phyloP scores from a whole-genome alignment of 352 stramenopile genomes.

The Pythium insidiosum region DNA sequence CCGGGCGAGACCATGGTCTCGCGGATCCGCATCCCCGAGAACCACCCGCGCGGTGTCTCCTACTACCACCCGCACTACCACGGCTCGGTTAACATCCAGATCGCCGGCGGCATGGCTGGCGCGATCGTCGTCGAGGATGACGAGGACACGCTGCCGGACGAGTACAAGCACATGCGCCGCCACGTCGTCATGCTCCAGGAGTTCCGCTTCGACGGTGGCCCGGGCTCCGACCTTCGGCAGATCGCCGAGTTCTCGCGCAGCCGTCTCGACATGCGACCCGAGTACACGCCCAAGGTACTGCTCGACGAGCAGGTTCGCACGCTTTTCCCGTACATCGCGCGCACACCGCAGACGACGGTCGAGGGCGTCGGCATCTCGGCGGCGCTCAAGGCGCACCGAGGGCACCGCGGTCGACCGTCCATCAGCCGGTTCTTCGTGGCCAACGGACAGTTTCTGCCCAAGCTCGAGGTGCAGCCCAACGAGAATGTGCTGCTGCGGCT shows the following conservation, averaged over 20 bases:
- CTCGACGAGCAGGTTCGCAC: conserved; percentile 25
- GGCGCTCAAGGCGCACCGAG: conserved; percentile 12
- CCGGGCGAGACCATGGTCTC: conserved; percentile 45
- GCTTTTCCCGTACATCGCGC: conserved; percentile 38
- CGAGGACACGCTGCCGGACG: conserved; percentile 20
- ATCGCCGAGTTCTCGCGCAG: conserved; percentile 42
- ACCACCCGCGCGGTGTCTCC: conserved; percentile 67
- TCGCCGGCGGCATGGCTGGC: conserved; percentile 66
- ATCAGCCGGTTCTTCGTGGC: conserved; percentile 56
- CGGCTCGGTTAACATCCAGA: conserved; percentile 63
- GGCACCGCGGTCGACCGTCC: conserved; percentile 12
- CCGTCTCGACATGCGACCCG: conserved; percentile 29
- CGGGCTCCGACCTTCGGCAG: conserved; percentile 35
- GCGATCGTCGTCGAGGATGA: conserved; percentile 61
- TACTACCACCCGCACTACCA: conserved; percentile 85
- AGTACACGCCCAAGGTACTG: conserved; percentile 33
- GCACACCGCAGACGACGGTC: conserved; percentile 19
- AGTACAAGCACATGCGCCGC: conserved; percentile 37
- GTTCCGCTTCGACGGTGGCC: conserved; percentile 52
- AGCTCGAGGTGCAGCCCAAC: conserved; percentile 36
- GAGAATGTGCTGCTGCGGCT: conserved; percentile 55
- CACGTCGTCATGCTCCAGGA: conserved; percentile 51
- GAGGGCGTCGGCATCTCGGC: conserved; percentile 15
- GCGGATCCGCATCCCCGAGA: conserved; percentile 38
- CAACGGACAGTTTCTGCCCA: conserved; percentile 65